phyloP scores from a whole-genome alignment of 1,284 basidiomycete species.

The Ustilago xerochloae region DNA sequence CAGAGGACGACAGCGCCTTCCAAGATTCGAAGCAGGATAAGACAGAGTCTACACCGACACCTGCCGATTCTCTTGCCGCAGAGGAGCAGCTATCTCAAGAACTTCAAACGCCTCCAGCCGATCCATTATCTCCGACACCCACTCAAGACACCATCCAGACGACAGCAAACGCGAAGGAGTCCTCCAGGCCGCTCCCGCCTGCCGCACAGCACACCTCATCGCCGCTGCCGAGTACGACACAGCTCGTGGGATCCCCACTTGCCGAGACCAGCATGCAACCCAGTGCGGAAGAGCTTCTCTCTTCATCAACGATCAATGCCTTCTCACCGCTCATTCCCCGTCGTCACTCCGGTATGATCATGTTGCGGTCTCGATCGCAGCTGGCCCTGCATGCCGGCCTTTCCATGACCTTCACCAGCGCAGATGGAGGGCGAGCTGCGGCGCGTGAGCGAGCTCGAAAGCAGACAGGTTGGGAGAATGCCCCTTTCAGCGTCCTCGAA shows the following conservation, averaged over 20 bases:
- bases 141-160: not conserved
- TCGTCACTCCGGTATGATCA: constrained; percentile 56
- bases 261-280: constrained; percentile 13
- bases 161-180: no score
- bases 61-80: not conserved
- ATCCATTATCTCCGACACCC: not conserved
- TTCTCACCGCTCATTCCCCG: constrained; percentile 42
- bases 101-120: not conserved
- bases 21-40: not conserved
- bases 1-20: constrained; percentile 1
- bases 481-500: constrained; percentile 59
- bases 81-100: not conserved
- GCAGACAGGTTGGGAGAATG: constrained; percentile 51
- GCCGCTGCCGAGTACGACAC: not conserved
- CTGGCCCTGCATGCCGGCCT: constrained; percentile 49
- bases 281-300: constrained; percentile 40
- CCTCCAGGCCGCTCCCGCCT: not conserved
- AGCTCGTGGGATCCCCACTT: not conserved
- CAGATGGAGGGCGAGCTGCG: constrained; percentile 55
- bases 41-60: constrained; percentile 1
- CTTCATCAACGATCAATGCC: constrained; percentile 8
- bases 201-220: not conserved
- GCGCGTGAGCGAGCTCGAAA: constrained; percentile 54
- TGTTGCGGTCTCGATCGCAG: constrained; percentile 56
- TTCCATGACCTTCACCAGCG: constrained; percentile 37